These are phyloP conservation scores for Epithemia pelagica DNA, from an alignment of 108 stramenopile genomes.

Conservation along the genomic window DNA sequence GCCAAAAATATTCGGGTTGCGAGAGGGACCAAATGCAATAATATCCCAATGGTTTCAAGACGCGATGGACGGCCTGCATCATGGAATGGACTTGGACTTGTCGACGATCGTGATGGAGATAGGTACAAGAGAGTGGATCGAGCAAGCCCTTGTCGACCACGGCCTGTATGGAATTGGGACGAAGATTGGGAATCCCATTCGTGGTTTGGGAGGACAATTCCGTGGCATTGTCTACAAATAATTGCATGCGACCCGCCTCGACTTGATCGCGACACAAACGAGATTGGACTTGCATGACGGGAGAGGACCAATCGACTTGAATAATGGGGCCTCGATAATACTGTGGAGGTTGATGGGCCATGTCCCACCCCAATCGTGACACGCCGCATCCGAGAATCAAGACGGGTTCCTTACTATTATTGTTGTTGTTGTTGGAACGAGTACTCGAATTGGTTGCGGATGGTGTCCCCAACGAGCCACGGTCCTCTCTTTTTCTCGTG, in stretches of 20 bases:
- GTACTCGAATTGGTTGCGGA: too few relatives aligned
- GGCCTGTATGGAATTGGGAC: slow-evolving; percentile 48
- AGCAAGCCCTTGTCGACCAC: slow-evolving; percentile 79
- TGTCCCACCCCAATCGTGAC: slow-evolving; percentile 64
- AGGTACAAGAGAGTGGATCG: slow-evolving; percentile 64
- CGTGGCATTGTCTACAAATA: slow-evolving; percentile 50
- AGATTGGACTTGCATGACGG: slow-evolving; percentile 11
- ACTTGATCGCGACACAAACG: not conserved
- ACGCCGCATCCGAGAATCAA: slow-evolving; percentile 76
- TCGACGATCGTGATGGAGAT: slow-evolving; percentile 6
- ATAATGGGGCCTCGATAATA: slow-evolving; percentile 35
- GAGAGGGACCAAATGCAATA: slow-evolving; percentile 62
- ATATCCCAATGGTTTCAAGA: slow-evolving; percentile 46
- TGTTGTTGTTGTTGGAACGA: too few relatives aligned
- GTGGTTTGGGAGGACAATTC: slow-evolving; percentile 54
- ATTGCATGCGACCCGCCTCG: not conserved
- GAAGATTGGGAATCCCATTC: too few relatives aligned
- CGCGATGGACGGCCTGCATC: slow-evolving; percentile 54
- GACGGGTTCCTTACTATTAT: slow-evolving; percentile 46
- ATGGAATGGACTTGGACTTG: slow-evolving; percentile 36
- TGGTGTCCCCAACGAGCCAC: too few relatives aligned
- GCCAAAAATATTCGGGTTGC: slow-evolving; percentile 61
- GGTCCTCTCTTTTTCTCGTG: too few relatives aligned
- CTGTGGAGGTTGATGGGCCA: slow-evolving; percentile 44
- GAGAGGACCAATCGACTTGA: slow-evolving; percentile 64